Conservation (phyloP, 768 basidiomycete species). For the Gloeopeniophorella convolvens region DNA sequence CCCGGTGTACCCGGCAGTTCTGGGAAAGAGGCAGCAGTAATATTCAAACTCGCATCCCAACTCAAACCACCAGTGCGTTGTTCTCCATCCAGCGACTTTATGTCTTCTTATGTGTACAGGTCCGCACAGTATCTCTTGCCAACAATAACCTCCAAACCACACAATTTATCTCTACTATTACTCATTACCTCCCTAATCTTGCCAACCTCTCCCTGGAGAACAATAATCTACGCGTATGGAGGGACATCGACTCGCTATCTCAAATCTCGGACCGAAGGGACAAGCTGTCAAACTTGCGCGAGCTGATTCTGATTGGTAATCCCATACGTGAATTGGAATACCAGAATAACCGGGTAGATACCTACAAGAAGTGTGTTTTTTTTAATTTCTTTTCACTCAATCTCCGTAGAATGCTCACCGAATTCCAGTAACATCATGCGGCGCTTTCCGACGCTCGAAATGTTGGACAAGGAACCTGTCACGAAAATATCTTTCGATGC, state of each 20-base stretch:
- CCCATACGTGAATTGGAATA: slow-evolving; percentile 62
- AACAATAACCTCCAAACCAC: slow-evolving; percentile 65
- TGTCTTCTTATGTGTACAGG: slow-evolving; percentile 31
- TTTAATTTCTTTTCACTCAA: neutral
- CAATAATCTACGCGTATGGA: slow-evolving; percentile 63
- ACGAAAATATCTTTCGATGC: slow-evolving; percentile 75
- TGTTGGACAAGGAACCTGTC: slow-evolving; percentile 80
- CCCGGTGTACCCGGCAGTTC: slow-evolving; percentile 65
- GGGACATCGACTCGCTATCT: slow-evolving; percentile 63
- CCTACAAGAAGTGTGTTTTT: slow-evolving; percentile 58
- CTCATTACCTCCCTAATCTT: slow-evolving; percentile 72
- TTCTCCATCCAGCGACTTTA: neutral
- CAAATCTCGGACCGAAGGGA: slow-evolving; percentile 54
- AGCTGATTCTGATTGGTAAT: slow-evolving; percentile 69
- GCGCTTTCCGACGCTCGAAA: slow-evolving; percentile 74
- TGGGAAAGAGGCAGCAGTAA: slow-evolving; percentile 64
- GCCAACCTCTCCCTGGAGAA: slow-evolving; percentile 76
- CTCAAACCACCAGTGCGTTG: slow-evolving; percentile 63
- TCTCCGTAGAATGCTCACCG: slow-evolving; percentile 8
- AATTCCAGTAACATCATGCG: slow-evolving; percentile 64
- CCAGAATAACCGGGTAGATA: slow-evolving; percentile 47
- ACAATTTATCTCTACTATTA: slow-evolving; percentile 50
- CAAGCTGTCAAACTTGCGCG: slow-evolving; percentile 57
- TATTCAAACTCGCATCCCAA: slow-evolving; percentile 81
- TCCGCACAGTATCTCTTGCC: slow-evolving; percentile 80